phyloP scores from a whole-genome alignment of 345 rosid species.

The thale cress (Arabidopsis thaliana) region DNA sequence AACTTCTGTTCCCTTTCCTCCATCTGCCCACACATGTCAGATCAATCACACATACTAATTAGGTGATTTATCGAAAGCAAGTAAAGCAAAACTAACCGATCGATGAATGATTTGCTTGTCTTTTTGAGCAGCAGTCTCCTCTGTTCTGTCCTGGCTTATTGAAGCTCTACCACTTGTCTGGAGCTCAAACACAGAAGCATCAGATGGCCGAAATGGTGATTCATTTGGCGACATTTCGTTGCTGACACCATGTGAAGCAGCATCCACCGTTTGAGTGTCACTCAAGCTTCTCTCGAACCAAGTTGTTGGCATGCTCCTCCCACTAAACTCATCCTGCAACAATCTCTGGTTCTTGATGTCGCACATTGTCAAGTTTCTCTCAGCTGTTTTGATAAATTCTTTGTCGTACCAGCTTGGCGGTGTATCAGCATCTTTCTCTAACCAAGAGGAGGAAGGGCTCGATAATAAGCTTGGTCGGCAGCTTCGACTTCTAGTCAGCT shows the following conservation, averaged over 20 bases:
- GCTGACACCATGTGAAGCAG: slow-evolving; percentile 29
- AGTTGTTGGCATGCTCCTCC: slow-evolving; percentile 44
- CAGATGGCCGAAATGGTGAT: slow-evolving; percentile 44
- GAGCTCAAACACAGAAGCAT: slow-evolving; percentile 47
- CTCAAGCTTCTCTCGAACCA: slow-evolving; percentile 47
- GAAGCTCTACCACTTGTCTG: slow-evolving; percentile 45
- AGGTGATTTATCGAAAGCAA: neutral
- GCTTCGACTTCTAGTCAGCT: slow-evolving; percentile 69
- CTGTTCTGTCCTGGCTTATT: slow-evolving; percentile 28
- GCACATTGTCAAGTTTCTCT: slow-evolving; percentile 38
- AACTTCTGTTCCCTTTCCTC: slow-evolving; percentile 48
- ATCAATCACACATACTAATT: slow-evolving; percentile 1
- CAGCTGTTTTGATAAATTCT: slow-evolving; percentile 50
- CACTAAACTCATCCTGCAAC: slow-evolving; percentile 18
- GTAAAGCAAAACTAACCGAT: slow-evolving; percentile 44
- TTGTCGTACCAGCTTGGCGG: slow-evolving; percentile 50
- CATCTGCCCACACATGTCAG: slow-evolving; percentile 46
- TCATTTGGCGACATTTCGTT: slow-evolving; percentile 43
- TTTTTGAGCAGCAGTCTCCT: slow-evolving; percentile 36
- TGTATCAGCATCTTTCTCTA: slow-evolving; percentile 49
- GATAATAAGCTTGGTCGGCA: slow-evolving; percentile 58
- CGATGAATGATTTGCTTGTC: slow-evolving; percentile 47
- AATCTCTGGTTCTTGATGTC: slow-evolving; percentile 39
- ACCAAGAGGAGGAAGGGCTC: slow-evolving; percentile 40
- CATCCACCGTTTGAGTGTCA: slow-evolving; percentile 37